Percentiles rank a stretch among this genome's conserved stretches.
Evolutionary conservation across 1,284 basidiomycete genomes (phyloP).

Genomic region (Ustilago lituana): DNA sequence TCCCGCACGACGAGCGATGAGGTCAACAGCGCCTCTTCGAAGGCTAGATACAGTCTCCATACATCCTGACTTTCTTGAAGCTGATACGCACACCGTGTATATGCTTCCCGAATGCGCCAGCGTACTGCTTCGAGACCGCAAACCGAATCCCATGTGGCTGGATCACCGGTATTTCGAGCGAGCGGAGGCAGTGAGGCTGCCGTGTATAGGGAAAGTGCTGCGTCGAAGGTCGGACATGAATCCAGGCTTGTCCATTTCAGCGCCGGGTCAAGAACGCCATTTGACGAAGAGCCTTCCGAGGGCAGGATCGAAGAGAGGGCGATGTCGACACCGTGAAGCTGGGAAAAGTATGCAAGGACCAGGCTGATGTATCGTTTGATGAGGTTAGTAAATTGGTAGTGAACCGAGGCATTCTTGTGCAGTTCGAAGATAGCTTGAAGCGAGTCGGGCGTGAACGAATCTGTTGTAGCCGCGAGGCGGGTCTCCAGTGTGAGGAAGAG

Average conservation of each 20-base stretch:
- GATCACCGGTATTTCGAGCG: neutral
- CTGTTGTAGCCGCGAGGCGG: conserved; percentile 20
- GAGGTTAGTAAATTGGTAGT: conserved; percentile 18
- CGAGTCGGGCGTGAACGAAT: conserved; percentile 23
- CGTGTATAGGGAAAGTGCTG: conserved; percentile 7
- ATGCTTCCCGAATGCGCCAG: conserved; percentile 37
- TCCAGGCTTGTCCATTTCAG: conserved; percentile 36
- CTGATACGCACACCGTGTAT: conserved; percentile 40
- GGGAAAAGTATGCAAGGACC: conserved; percentile 18
- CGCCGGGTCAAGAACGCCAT: conserved; percentile 10
- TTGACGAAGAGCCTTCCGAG: neutral
- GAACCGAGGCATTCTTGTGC: conserved; percentile 32
- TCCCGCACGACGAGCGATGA: conserved; percentile 15
- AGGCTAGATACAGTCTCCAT: conserved; percentile 53
- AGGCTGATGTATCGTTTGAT: conserved; percentile 43
- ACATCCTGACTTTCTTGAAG: conserved; percentile 46
- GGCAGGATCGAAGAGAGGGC: neutral
- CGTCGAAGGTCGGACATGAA: conserved; percentile 28
- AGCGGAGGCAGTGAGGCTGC: conserved; percentile 20
- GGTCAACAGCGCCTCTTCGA: conserved; percentile 38
- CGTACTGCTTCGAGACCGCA: conserved; percentile 25
- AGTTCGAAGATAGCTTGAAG: conserved; percentile 31
- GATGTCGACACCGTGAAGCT: conserved; percentile 11
- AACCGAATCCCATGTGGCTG: conserved; percentile 8
- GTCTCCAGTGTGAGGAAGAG: conserved; percentile 27